Base-by-base conservation (phyloP, 768 basidiomycete genomes). In the Auricularia sp. region DNA sequence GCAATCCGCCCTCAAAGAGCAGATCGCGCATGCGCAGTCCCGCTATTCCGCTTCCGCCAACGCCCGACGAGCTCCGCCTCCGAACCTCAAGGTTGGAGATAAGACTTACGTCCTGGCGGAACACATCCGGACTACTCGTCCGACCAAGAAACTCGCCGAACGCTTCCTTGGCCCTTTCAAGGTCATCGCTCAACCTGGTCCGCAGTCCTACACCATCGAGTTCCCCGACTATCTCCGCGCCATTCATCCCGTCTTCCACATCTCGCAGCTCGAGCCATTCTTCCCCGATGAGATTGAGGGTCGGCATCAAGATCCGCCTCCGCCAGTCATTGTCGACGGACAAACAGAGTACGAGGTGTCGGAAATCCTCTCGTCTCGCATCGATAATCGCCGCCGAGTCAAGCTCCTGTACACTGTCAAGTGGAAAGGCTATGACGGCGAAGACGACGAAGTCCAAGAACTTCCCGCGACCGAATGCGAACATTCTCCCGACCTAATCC, bases 191-290 rank as follows among this genome's bases (percentile, higher is more conserved):
- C 61, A 70, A 61, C 60, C 64, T 62, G 64, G 68, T 47, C 34
- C 68, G n/a, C 62, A 62, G 29, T 72, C 70, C 21, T 71, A 66
- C 63, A 70, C 66, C 34, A 61, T 72, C 62, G 54, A 64, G 12
- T 66, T 73, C 3, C 72, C 67, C 6, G 61, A 70, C 58, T 64
- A 62, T 21, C 64, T 72, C 43, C 23, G 56, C 18, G 23, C 63
- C 21, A 65, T 73, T 1, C 68, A 72, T 58, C 70, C 70, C 2
- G 62, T 70, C 3, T 71, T 71, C 64, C 69, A 72, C 43, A 33
- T 62, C 61, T 39, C 61, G 6, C 36, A 36, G 61, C 61, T 62
- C 61, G 61, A 62, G n/a, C 61, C 36, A 8, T 8, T 6, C 14
- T 23, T 8, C 14, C 36, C 61, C 7, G 34, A 62, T 23, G 36